These are phyloP conservation scores for Akanthomyces uredinophilus DNA, from an alignment of 2,329 filamentous ascomycete genomes.

Conservation along the genomic window DNA sequence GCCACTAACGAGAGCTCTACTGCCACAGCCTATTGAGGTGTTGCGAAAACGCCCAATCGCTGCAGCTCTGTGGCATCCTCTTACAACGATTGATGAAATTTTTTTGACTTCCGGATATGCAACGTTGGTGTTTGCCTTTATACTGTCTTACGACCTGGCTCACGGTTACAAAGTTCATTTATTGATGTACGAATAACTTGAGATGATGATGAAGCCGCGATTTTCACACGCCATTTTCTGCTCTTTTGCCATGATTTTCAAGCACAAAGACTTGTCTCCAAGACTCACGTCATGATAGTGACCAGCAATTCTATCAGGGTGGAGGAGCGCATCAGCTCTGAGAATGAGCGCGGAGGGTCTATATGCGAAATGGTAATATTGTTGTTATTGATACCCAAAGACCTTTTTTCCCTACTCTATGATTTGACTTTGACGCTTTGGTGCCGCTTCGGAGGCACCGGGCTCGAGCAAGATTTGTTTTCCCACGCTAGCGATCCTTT, in stretches of 20 bases:
- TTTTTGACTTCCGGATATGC: neutral
- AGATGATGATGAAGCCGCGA: neutral
- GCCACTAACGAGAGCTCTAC: constrained; percentile 40
- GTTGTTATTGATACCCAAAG: constrained; percentile 15
- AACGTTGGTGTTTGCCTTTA: neutral
- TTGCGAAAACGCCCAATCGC: neutral
- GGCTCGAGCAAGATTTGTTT: neutral
- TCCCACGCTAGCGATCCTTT: neutral
- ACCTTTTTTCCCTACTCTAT: neutral
- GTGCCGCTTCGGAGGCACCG: neutral
- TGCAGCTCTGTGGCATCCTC: neutral
- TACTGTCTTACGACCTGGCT: neutral
- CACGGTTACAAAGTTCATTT: neutral
- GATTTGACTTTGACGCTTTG: neutral
- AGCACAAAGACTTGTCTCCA: constrained; percentile 10
- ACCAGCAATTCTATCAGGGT: neutral
- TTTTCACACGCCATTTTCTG: neutral
- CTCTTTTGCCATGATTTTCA: neutral
- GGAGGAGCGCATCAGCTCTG: neutral
- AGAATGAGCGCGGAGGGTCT: constrained; percentile 2
- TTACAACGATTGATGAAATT: constrained; percentile 8
- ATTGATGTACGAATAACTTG: constrained; percentile 4
- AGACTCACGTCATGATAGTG: constrained; percentile 14
- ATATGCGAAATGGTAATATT: constrained; percentile 4
- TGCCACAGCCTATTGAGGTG: constrained; percentile 34